Evolutionary conservation across 345 rosid genomes (phyloP), one percentile per base, ranked within the genome.

Genomic region (Kernera saxatilis): DNA sequence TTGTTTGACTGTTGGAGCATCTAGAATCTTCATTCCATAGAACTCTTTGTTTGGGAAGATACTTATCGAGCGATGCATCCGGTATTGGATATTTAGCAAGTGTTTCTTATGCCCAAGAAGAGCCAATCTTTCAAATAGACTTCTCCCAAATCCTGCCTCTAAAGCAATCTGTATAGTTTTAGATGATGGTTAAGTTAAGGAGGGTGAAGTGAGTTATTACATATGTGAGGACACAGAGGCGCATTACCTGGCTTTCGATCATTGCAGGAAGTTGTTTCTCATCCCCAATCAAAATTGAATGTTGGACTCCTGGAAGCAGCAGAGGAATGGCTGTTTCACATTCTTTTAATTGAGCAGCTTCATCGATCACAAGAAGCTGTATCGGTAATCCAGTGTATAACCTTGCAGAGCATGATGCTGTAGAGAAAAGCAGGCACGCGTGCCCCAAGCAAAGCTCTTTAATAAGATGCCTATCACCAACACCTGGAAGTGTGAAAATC

Each of bases 11-110:
- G 32, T 50, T 4, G 76, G 54, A 18, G 84, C 86, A 35, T 89
- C 88, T 6, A 50, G 22, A 36, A 90, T 83, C 70, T 29, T 40
- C 18, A 68, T 77, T 29, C 3, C 5, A 15, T 90, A 90, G 68
- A 90, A 87, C 5, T 63, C 64, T 29, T 41, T 62, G 65, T 76
- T 90, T 1, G 93, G 89, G 49, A 90, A 87, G 50, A 3, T 40
- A 56, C 93, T 87, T 19, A 90, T 86, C 0, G 76, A 71, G 0
- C 82, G 93, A 75, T 87, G 93, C 96, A 90, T 90, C 61, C 91
- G 67, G 64, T 87, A 86, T 67, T 86, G 96, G 19, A 79, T 76
- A 64, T 80, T 61, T 5, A 90, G 69, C 18, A 85, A 75, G 74
- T 87, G 82, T 51, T 81, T 90, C 26, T 77, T 6, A 13, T 84